Base-by-base conservation (phyloP, 1,284 basidiomycete species). In the Exobasidium cylindrosporum region DNA sequence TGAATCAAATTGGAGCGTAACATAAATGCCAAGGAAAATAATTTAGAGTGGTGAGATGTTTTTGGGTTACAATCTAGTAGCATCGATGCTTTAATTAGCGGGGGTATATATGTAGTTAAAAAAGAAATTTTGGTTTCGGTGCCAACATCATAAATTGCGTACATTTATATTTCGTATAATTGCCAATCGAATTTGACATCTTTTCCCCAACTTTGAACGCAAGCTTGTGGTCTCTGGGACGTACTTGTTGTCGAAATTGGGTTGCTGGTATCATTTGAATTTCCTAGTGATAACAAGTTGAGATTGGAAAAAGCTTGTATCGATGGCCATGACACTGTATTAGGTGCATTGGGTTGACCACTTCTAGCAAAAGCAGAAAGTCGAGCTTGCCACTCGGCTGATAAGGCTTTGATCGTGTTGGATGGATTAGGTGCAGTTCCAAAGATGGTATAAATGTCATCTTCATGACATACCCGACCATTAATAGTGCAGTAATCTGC, bases 111-210 rank as follows among this genome's bases (percentile, higher is more conserved):
- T n/a, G n/a, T n/a, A n/a, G n/a, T n/a, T n/a, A n/a, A n/a, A n/a
- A n/a, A n/a, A n/a, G 43, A 44, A 44, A 44, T 44, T 44, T 44
- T 23, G n/a, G n/a, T 13, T 44, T 44, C n/a, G 43, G 43, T 44
- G 43, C n/a, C 14, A 44, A 14, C 43, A 14, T 13, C 43, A 44
- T 23, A 44, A 44, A 14, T 13, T n/a, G n/a, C 35, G 17, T 40
- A 17, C 17, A 40, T 35, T 55, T 21, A 63, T 10, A 32, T 31
- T 23, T n/a, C 28, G 32, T 74, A 76, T 44, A 74, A 24, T 59
- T 76, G 73, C 72, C 72, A 76, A 56, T 76, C 73, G 59, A 64
- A 76, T 45, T 61, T 28, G 28, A 69, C 63, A n/a, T 53, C 5
- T 11, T 49, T 54, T 17, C 63, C 65, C 68, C 70, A 76, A 54